Percentiles rank a stretch among this genome's conserved stretches.
Evolutionary conservation across 352 stramenopile genomes (phyloP).

Genomic region (Ophiocytium majus): DNA sequence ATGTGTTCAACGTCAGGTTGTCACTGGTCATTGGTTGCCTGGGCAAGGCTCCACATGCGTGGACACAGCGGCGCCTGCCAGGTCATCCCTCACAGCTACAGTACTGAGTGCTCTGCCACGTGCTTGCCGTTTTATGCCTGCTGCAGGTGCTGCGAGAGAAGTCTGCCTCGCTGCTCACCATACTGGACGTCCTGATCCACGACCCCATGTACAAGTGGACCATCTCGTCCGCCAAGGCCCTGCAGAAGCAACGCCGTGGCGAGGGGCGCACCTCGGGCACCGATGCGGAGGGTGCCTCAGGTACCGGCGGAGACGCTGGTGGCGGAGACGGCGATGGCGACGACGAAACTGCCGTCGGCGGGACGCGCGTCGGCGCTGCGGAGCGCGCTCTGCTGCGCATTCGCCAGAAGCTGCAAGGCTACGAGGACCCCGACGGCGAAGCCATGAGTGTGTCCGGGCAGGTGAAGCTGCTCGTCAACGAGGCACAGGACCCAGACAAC

Average conservation of each 20-base stretch:
- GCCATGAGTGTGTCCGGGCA: conserved; percentile 95
- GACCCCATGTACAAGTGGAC: conserved; percentile 99
- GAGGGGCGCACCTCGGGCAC: conserved; percentile 6
- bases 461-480: conserved; percentile 95
- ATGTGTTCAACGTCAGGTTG: no score
- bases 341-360: conserved; percentile 62
- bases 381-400: conserved; percentile 88
- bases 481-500: conserved; percentile 89
- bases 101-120: no score
- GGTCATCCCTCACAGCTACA: no score
- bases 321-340: conserved; percentile 25
- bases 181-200: conserved; percentile 97
- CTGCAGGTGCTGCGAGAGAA: conserved; percentile 48
- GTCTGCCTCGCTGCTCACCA: conserved; percentile 88
- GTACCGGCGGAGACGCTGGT: no score
- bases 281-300: no score
- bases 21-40: no score
- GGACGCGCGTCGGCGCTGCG: conserved; percentile 70
- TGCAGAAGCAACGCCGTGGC: conserved; percentile 39
- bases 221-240: conserved; percentile 35
- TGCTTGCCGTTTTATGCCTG: no score
- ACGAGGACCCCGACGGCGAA: conserved; percentile 89
- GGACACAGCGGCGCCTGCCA: no score
- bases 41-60: no score
- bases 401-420: conserved; percentile 96